A percentile compares a stretch with the other conserved stretches of the same genome.
These are phyloP conservation scores for Agrocybe pediades DNA, from an alignment of 768 basidiomycete species.

Conservation along the genomic window DNA sequence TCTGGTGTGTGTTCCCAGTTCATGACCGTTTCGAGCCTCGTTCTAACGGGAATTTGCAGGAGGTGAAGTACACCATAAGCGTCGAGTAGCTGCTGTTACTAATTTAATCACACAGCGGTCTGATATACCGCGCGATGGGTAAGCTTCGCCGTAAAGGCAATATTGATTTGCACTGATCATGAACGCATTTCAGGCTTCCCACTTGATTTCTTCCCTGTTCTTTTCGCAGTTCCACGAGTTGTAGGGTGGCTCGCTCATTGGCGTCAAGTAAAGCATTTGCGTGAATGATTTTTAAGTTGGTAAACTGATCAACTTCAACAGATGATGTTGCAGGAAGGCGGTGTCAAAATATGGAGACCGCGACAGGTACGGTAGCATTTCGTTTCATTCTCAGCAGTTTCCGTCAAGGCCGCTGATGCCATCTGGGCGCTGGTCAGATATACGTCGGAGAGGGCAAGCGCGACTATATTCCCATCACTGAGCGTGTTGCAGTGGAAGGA, in stretches of 20 bases:
- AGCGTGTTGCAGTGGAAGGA: slow-evolving; percentile 59
- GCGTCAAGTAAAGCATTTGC: slow-evolving; percentile 60
- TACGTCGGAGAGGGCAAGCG: slow-evolving; percentile 78
- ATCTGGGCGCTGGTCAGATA: slow-evolving; percentile 43
- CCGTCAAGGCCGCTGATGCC: slow-evolving; percentile 10
- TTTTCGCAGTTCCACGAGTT: slow-evolving; percentile 90
- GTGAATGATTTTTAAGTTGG: slow-evolving; percentile 1
- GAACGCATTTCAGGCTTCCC: slow-evolving; percentile 70
- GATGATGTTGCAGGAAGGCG: slow-evolving; percentile 90
- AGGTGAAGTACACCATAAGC: slow-evolving; percentile 53
- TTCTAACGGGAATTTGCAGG: slow-evolving; percentile 36
- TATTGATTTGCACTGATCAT: neutral
- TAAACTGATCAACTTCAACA: slow-evolving; percentile 29
- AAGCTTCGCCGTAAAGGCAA: slow-evolving; percentile 8
- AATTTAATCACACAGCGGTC: slow-evolving; percentile 48
- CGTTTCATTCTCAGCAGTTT: slow-evolving; percentile 8
- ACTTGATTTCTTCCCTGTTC: slow-evolving; percentile 90
- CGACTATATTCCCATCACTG: slow-evolving; percentile 68
- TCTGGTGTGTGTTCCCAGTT: slow-evolving; percentile 56
- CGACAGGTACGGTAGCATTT: slow-evolving; percentile 63
- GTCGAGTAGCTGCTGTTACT: neutral
- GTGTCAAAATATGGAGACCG: slow-evolving; percentile 94
- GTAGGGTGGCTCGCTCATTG: slow-evolving; percentile 95
- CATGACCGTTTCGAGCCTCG: slow-evolving; percentile 1
- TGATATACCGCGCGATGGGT: slow-evolving; percentile 95